Percentiles rank a stretch among this genome's conserved stretches.
These are phyloP conservation scores for Arthroderma uncinatum DNA, from an alignment of 2,329 filamentous ascomycete species.

Conservation along the genomic window DNA sequence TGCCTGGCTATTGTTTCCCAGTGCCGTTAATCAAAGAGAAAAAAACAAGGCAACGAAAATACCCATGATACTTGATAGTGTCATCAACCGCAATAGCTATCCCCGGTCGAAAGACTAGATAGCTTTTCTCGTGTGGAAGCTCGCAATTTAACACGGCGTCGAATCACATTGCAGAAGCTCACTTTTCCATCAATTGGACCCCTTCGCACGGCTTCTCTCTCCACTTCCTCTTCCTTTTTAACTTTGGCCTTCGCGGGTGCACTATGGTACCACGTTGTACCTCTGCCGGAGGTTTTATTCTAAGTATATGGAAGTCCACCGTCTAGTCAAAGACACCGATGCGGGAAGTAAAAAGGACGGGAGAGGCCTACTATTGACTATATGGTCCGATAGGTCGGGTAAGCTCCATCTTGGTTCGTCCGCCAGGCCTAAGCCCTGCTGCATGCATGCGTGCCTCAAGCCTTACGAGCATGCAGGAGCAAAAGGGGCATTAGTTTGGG, in stretches of 20 bases:
- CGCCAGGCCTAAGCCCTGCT: background rate
- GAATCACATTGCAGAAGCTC: background rate
- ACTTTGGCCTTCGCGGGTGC: background rate
- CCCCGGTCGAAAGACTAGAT: background rate
- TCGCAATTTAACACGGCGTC: background rate
- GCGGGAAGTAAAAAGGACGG: background rate
- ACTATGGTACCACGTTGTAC: slow-evolving; percentile 5
- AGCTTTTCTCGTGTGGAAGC: background rate
- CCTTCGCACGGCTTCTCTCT: background rate
- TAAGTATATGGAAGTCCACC: background rate
- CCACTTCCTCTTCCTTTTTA: background rate
- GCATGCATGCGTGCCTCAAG: background rate
- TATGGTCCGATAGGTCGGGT: background rate
- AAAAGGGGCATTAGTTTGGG: background rate
- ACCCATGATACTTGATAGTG: background rate
- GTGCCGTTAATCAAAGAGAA: background rate
- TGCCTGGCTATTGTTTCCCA: background rate
- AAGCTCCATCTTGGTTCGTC: background rate
- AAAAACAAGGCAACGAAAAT: background rate
- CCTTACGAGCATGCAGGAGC: background rate
- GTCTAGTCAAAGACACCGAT: slow-evolving; percentile 1
- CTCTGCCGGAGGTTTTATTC: background rate
- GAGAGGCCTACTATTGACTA: background rate
- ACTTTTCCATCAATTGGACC: background rate
- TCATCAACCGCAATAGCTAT: background rate